Conservation (phyloP, 139 green algal genomes). For the Zygnema cylindricum region DNA sequence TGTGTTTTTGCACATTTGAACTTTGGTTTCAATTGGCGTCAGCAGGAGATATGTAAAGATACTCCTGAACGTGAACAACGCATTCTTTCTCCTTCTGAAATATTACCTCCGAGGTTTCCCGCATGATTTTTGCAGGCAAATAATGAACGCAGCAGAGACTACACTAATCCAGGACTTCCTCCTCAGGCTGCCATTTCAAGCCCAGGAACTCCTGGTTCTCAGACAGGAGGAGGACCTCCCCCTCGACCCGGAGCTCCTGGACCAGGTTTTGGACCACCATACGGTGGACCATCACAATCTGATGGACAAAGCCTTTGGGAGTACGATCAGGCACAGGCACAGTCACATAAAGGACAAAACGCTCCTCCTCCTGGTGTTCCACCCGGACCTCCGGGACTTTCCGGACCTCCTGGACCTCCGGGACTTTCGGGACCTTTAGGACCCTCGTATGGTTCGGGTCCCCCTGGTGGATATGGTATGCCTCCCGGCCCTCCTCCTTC, state of each 20-base stretch:
- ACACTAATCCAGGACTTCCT: constrained; percentile 35
- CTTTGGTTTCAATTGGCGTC: too few species aligned
- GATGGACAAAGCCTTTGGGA: neutral
- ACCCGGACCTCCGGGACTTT: constrained; percentile 17
- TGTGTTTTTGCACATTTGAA: too few species aligned
- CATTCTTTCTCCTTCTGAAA: too few species aligned
- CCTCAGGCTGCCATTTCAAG: neutral
- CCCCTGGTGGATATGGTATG: constrained; percentile 17
- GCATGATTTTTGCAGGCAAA: constrained; percentile 58
- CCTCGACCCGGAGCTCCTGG: neutral
- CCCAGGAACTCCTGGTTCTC: neutral
- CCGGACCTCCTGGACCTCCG: neutral
- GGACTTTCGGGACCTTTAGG: constrained; percentile 8
- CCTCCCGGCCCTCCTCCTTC: constrained; percentile 14
- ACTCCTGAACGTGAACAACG: too few species aligned
- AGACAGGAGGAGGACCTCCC: neutral
- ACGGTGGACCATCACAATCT: neutral
- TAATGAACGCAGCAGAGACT: constrained; percentile 57
- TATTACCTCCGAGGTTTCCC: too few species aligned
- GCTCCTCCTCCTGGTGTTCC: neutral
- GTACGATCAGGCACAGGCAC: neutral
- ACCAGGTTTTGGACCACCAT: neutral
- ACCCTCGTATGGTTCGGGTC: neutral
- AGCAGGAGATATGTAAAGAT: too few species aligned
- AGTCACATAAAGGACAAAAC: neutral